Percentiles rank a stretch among this genome's conserved stretches.
These are phyloP conservation scores for Gypsophila paniculata DNA, from an alignment of 179 eudicot species.

Conservation along the genomic window DNA sequence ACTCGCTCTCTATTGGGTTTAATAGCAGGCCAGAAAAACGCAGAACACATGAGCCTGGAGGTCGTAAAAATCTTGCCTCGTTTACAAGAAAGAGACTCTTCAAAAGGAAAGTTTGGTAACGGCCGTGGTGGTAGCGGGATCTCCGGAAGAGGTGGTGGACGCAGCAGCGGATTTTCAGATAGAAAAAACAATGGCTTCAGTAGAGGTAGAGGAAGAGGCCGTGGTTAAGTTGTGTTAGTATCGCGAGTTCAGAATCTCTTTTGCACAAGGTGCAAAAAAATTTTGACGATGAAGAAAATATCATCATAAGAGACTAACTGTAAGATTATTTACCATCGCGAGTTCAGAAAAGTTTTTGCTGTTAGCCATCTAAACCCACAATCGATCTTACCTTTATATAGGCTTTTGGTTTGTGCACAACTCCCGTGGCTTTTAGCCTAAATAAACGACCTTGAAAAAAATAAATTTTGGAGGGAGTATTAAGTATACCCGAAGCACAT, in stretches of 20 bases:
- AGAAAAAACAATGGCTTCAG: slow-evolving; percentile 14
- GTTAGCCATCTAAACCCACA: no score
- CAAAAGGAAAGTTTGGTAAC: slow-evolving; percentile 53
- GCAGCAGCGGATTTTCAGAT: slow-evolving; percentile 14
- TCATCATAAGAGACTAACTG: neutral
- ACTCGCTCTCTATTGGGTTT: neutral
- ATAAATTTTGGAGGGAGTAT: no score
- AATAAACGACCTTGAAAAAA: no score
- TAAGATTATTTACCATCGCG: no score
- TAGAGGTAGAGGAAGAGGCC: slow-evolving; percentile 29
- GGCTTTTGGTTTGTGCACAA: no score
- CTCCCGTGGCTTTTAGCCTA: neutral
- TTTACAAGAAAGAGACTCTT: slow-evolving; percentile 57
- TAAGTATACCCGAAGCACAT: no score
- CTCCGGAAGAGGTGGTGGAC: slow-evolving; percentile 42
- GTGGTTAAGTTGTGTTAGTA: slow-evolving; percentile 18
- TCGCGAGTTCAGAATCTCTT: neutral
- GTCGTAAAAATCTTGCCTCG: slow-evolving; percentile 61
- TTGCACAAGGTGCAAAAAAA: slow-evolving; percentile 11
- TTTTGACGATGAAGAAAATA: slow-evolving; percentile 14
- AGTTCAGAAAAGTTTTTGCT: no score
- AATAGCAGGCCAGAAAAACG: slow-evolving; percentile 54
- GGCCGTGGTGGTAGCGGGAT: slow-evolving; percentile 30
- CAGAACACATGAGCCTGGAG: slow-evolving; percentile 62
- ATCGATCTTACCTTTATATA: no score